phyloP scores from a whole-genome alignment of 192 early-diverging fungal species.

The Phycomyces blakesleeanus region DNA sequence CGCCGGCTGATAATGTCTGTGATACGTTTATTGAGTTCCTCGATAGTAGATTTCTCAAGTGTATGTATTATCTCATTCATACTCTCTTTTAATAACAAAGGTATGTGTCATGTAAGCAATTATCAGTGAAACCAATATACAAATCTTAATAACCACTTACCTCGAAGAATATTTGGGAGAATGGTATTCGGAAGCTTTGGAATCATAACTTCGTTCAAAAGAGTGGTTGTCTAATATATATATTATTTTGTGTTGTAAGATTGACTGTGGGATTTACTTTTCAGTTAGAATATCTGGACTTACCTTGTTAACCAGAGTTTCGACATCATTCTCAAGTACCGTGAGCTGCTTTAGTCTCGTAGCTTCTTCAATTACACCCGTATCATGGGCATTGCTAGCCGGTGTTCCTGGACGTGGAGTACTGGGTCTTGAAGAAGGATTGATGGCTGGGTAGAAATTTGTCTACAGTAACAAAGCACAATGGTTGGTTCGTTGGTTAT shows the following conservation, averaged over 20 bases:
- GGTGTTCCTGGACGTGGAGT: neutral
- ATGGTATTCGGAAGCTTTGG: conserved; percentile 42
- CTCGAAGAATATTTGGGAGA: conserved; percentile 39
- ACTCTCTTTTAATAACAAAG: conserved; percentile 22
- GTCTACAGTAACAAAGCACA: neutral
- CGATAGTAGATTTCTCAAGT: conserved; percentile 24
- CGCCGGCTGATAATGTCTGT: conserved; percentile 40
- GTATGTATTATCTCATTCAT: conserved; percentile 10
- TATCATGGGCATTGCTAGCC: neutral
- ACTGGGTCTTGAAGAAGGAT: neutral
- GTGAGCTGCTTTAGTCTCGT: conserved; percentile 36
- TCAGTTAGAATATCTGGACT: neutral
- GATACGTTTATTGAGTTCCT: conserved; percentile 37
- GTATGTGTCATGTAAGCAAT: neutral
- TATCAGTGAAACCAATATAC: neutral
- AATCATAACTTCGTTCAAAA: conserved; percentile 31
- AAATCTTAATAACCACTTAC: conserved; percentile 20
- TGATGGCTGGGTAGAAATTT: neutral
- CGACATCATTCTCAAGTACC: conserved; percentile 40
- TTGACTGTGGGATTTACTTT: no score
- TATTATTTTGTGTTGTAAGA: no score
- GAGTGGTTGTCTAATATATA: neutral
- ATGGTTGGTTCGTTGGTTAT: neutral
- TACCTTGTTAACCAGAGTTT: conserved; percentile 29
- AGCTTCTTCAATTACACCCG: conserved; percentile 4